Base-by-base conservation (phyloP, 164 flowering plant genomes). In the Amborella trichopoda region DNA sequence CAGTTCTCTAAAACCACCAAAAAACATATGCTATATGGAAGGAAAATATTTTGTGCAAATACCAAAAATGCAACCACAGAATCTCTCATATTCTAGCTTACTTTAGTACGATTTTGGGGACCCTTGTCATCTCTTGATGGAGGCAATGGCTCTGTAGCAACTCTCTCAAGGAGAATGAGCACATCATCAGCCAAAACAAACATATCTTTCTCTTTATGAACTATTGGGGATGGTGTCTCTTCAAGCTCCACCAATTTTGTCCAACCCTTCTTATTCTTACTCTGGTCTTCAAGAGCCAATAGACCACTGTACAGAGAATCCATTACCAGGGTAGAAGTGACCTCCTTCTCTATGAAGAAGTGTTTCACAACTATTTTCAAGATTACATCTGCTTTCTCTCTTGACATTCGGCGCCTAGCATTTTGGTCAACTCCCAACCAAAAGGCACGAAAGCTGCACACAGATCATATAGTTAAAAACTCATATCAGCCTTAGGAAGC, bases 291-390 rank as follows among this genome's bases (percentile, higher is more conserved):
- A 56, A 89, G 94, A 50, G 94, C 94, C 76, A 76, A 85, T 61
- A 89, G 55, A 38, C 97, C 97, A 76, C 97, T 89, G 53, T 83
- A 89, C 49, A 89, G 67, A 37, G 97, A 89, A 73, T 89, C 97
- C 97, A 89, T 89, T 14, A 89, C 94, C 78, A 89, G 68, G 40
- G 97, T 89, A 38, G 97, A 89, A 24, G 94, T 81, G 47, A 89
- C 97, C 71, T 89, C 97, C 72, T 89, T 85, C 68, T 85, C 95
- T 68, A 89, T 76, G 49, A 89, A 89, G 55, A 85, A 89, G 30
- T 81, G 81, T 50, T 83, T 89, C 20, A 89, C 94, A 54, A 83
- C 82, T 12, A 73, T 76, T 76, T 83, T 89, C 68, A 85, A 64
- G 28, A 89, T 79, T 28, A 66, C 68, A 63, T 89, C 94, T 22